Conservation (phyloP, 306 rosid species). For the Quercus mongolica region DNA sequence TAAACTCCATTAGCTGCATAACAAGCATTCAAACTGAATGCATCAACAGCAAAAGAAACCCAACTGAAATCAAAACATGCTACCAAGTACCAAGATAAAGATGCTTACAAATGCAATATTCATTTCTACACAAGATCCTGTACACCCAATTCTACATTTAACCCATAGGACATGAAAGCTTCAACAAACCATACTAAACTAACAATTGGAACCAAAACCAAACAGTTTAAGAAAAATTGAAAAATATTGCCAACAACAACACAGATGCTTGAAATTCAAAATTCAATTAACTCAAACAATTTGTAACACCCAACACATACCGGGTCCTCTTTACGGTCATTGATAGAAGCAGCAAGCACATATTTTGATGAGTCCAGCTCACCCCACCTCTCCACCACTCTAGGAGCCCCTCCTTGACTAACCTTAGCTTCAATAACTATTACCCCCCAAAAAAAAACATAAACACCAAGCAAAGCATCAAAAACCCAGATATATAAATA, state of each 20-base stretch:
- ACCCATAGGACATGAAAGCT: not conserved
- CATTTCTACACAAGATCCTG: not conserved
- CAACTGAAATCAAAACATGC: not conserved
- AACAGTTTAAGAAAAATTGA: not conserved
- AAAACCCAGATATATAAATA: not conserved
- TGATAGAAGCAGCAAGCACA: slow-evolving; percentile 61
- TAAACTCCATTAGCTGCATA: not conserved
- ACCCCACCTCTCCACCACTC: slow-evolving; percentile 83
- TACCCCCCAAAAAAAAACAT: not conserved
- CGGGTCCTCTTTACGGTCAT: slow-evolving; percentile 48
- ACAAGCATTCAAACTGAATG: not conserved
- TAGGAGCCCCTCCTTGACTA: slow-evolving; percentile 46
- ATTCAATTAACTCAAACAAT: not conserved
- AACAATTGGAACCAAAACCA: not conserved
- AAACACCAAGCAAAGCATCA: not conserved
- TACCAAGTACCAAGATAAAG: not conserved
- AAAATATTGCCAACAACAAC: not conserved
- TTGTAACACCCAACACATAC: slow-evolving; percentile 35
- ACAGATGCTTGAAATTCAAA: not conserved
- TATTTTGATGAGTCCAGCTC: slow-evolving; percentile 63
- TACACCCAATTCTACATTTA: not conserved
- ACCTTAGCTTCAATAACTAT: slow-evolving; percentile 71
- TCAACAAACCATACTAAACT: not conserved
- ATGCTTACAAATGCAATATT: not conserved
- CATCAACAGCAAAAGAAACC: not conserved